Evolutionary conservation across 1,284 basidiomycete species (phyloP), one percentile per base, ranked within the genome.

Genomic region (Thecaphora frezii): DNA sequence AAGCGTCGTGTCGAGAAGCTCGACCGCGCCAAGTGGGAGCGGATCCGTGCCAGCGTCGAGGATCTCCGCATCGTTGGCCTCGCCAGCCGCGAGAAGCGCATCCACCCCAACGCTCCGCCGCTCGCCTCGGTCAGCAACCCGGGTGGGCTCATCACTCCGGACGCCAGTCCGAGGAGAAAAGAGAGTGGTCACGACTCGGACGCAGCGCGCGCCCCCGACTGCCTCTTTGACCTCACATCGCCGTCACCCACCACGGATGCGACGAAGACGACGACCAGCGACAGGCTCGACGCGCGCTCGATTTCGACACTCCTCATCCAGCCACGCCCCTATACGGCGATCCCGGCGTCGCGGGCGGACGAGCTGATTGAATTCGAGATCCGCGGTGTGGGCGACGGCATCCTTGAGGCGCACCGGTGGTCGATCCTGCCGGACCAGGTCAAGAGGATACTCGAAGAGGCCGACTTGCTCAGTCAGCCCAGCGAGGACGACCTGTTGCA

Each of bases 11-110:
- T 66, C 21, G 49, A 45, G 7, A 48, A 54, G 21, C 58, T 69
- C 19, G 66, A 66, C 37, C 54, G 66, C 3, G n/a, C 53, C 0
- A 38, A 58, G 1, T 69, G 66, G 66, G 66, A 69, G 18, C 43
- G 50, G n/a, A 43, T 65, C 0, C 51, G 66, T 3, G 59, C 61
- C 24, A 48, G 56, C 28, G 66, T 69, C 19, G 66, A 69, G 33
- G 66, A 61, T 0, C 54, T 69, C 3, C 52, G 66, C 9, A 69
- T 69, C 42, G 62, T 69, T 8, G 61, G 58, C 2, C 37, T 55
- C 5, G 39, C 59, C 14, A 55, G 47, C 5, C 47, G 49, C 26
- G 56, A 21, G 10, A 9, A 16, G 5, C 33, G 33, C 33, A 36
- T 36, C 33, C 12, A 36, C 33, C 33, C 33, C 33, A 36, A 24